Percentiles rank a stretch among this genome's conserved stretches.
These are phyloP conservation scores for Hylodesmum podocarpum DNA, from an alignment of 306 rosid genomes.

Conservation along the genomic window DNA sequence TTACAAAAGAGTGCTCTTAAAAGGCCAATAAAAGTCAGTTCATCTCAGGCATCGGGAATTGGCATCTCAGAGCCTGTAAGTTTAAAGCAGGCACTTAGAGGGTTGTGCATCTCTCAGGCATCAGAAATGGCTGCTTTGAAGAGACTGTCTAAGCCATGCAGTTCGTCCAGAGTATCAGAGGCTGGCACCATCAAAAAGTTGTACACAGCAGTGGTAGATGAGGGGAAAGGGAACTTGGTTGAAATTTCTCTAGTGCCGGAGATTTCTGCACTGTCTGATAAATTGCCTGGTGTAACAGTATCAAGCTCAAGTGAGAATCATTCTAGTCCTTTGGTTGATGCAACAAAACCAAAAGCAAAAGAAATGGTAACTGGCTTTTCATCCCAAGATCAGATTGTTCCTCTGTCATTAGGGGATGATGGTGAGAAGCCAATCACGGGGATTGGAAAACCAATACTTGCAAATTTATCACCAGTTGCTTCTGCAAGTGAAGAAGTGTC, in stretches of 20 bases:
- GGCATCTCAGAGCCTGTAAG: conserved; percentile 94
- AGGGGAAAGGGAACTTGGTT: conserved; percentile 65
- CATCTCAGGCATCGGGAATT: conserved; percentile 77
- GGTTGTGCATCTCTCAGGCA: conserved; percentile 95
- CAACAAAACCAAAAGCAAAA: conserved; percentile 30
- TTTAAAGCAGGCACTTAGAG: conserved; percentile 98
- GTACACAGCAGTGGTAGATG: conserved; percentile 75
- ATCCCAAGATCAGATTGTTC: conserved; percentile 50
- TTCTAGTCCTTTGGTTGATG: conserved; percentile 36
- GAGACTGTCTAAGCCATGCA: conserved; percentile 68
- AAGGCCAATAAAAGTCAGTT: conserved; percentile 77
- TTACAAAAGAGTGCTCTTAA: conserved; percentile 83
- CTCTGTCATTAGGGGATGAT: conserved; percentile 44
- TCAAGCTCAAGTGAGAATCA: conserved; percentile 40
- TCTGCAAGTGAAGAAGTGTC: conserved; percentile 38
- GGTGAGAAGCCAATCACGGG: conserved; percentile 34
- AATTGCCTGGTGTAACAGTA: conserved; percentile 37
- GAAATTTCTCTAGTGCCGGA: conserved; percentile 86
- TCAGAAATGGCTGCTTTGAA: conserved; percentile 98
- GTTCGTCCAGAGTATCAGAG: conserved; percentile 77
- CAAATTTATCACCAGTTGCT: conserved; percentile 36
- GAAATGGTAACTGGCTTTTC: conserved; percentile 38
- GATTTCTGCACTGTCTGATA: conserved; percentile 44
- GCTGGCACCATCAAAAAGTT: conserved; percentile 85
- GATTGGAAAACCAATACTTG: conserved; percentile 34